A percentile compares a stretch with the other conserved stretches of the same genome.
Evolutionary conservation across 805 yeast genomes (phyloP).

Genomic region (Lipomyces chichibuensis): DNA sequence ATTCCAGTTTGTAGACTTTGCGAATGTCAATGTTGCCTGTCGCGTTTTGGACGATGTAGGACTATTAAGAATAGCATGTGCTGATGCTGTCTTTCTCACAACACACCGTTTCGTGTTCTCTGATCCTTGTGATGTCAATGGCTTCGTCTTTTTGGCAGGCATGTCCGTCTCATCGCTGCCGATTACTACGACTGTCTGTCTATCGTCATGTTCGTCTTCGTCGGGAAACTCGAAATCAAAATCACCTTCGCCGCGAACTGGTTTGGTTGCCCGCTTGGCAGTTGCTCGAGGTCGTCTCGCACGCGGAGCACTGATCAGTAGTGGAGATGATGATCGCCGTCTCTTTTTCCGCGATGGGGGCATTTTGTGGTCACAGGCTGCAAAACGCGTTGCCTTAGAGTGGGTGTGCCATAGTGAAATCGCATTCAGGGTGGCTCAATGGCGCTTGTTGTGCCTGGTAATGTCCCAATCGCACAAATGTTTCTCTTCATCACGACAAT

Average conservation of each 20-base stretch:
- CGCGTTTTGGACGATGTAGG: background rate
- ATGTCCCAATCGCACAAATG: background rate
- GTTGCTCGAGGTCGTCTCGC: background rate
- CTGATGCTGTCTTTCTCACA: conserved; percentile 1
- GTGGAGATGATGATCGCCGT: background rate
- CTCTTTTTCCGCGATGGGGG: background rate
- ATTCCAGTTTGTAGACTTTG: background rate
- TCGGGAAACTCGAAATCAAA: background rate
- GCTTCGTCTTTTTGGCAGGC: background rate
- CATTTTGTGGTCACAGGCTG: background rate
- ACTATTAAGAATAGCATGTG: background rate
- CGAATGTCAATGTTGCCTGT: background rate
- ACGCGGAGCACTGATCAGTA: background rate
- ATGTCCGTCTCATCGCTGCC: background rate
- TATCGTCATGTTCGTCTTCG: conserved; percentile 1
- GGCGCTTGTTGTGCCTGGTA: too few species aligned
- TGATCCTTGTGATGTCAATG: background rate
- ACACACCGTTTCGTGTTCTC: background rate
- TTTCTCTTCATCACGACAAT: background rate
- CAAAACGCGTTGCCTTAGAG: background rate
- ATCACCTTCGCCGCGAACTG: background rate
- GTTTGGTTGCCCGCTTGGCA: background rate
- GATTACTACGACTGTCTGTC: background rate
- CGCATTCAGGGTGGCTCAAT: background rate
- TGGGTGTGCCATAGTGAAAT: background rate